Evolutionary conservation across 2,329 filamentous ascomycete species (phyloP), one percentile per base, ranked within the genome.

Genomic region (Aspergillus ustus): DNA sequence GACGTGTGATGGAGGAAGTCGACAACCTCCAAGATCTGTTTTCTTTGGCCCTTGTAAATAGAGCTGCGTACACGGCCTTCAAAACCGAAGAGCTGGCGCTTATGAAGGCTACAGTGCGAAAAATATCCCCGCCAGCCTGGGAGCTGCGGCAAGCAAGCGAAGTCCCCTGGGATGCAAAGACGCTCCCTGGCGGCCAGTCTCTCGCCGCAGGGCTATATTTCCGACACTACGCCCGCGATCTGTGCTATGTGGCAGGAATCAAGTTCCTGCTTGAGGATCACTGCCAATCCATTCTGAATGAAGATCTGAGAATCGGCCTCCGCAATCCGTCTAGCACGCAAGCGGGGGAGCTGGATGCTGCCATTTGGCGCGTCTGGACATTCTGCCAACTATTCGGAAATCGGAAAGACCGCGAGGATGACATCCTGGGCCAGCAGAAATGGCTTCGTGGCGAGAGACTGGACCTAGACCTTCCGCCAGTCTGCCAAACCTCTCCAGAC

Each of bases 311-410:
- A 29, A 49, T 19, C 13, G 59, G 46, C 1, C 53, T 61, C 17
- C 50, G 46, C 8, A 40, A 50, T 15, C 59, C 59, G 2, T 52
- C 34, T 29, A 34, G 53, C 48, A 13, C 53, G 15, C 52, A 25
- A 2, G 59, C 59, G n/a, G 46, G 37, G 28, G 25, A 48, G 28
- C 46, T 63, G 13, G 61, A 63, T 17, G 44, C 52, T 5, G 61
- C 61, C 17, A 52, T 60, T 51, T 63, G 57, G 57, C 56, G 61
- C 11, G 46, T 63, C 19, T 63, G 61, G 61, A 63, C 52, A 13
- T 63, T 63, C 48, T 63, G 61, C 43, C 52, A 50, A 28, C 48
- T 63, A 1, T 60, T 63, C 29, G 61, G 61, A 11, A 56, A 52
- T 28, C 45, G 54, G 46, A 60, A 58, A 13, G 61, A 40, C 20